These are phyloP conservation scores for Lyophyllum decastes DNA, from an alignment of 768 basidiomycete species.

Conservation along the genomic window DNA sequence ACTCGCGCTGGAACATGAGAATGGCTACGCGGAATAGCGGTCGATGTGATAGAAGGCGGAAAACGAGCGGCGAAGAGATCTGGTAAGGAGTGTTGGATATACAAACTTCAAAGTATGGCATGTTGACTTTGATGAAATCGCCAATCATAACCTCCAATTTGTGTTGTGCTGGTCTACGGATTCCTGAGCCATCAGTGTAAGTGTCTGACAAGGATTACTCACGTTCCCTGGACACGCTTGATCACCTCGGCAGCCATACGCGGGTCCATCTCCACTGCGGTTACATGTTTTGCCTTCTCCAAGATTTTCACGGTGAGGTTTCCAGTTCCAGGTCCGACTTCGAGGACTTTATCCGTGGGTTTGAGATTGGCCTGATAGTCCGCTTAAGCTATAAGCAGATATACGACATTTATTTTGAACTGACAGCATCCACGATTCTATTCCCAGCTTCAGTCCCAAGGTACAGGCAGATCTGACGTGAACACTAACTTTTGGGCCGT, in stretches of 20 bases:
- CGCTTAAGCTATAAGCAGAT: neutral
- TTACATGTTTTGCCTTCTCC: conserved; percentile 89
- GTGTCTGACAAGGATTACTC: conserved; percentile 37
- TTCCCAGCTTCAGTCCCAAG: conserved; percentile 3
- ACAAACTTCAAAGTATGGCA: conserved; percentile 99
- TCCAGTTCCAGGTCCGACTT: conserved; percentile 97
- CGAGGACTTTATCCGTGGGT: conserved; percentile 93
- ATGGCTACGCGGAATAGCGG: conserved; percentile 93
- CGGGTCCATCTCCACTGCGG: conserved; percentile 97
- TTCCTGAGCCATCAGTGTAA: neutral
- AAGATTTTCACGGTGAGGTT: conserved; percentile 94
- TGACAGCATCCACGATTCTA: conserved; percentile 48
- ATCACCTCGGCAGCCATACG: conserved; percentile 98
- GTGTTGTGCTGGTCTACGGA: conserved; percentile 83
- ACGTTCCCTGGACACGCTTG: conserved; percentile 98
- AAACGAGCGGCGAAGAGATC: conserved; percentile 96
- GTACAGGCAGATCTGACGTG: neutral
- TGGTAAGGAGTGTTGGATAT: conserved; percentile 99
- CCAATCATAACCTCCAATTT: conserved; percentile 95
- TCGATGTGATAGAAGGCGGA: conserved; percentile 94
- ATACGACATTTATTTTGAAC: conserved; percentile 15
- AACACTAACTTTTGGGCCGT: conserved; percentile 81
- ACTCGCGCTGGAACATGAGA: conserved; percentile 99
- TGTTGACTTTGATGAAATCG: conserved; percentile 96
- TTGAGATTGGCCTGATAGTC: conserved; percentile 77